phyloP scores from a whole-genome alignment of 1,284 basidiomycete genomes.

The Malassezia slooffiae region DNA sequence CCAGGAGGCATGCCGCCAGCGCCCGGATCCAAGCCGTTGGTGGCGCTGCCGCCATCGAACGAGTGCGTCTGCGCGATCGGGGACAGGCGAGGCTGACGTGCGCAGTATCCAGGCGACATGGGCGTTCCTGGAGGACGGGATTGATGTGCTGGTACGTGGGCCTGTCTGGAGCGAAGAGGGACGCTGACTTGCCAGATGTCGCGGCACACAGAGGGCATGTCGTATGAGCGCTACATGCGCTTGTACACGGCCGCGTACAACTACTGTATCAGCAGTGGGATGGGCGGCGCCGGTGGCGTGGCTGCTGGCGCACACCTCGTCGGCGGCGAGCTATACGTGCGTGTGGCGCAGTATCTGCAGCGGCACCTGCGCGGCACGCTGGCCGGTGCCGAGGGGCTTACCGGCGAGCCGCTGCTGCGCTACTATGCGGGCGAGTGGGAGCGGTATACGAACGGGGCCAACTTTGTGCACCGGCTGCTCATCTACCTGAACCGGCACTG shows the following conservation, averaged over 20 bases:
- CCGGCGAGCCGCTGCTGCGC: conserved; percentile 74
- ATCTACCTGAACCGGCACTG: conserved; percentile 96
- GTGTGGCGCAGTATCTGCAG: conserved; percentile 72
- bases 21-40: too few relatives aligned
- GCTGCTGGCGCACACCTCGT: conserved; percentile 71
- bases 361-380: conserved; percentile 48
- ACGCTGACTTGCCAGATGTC: conserved; percentile 16
- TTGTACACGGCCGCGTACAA: conserved; percentile 85
- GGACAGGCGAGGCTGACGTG: not conserved
- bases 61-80: conserved; percentile 4
- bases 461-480: conserved; percentile 72
- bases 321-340: conserved; percentile 85
- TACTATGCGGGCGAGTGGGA: conserved; percentile 93
- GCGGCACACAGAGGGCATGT: conserved; percentile 67
- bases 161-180: too few relatives aligned
- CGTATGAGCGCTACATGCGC: conserved; percentile 81
- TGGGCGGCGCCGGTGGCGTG: conserved; percentile 47
- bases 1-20: too few relatives aligned
- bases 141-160: conserved; percentile 48
- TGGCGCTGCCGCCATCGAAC: conserved; percentile 9
- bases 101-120: conserved; percentile 64
- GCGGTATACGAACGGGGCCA: conserved; percentile 88
- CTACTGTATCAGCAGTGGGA: conserved; percentile 83
- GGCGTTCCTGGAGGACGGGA: conserved; percentile 74
- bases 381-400: conserved; percentile 65